Conservation (phyloP, 352 stramenopile genomes). For the Globisporangium polare region DNA sequence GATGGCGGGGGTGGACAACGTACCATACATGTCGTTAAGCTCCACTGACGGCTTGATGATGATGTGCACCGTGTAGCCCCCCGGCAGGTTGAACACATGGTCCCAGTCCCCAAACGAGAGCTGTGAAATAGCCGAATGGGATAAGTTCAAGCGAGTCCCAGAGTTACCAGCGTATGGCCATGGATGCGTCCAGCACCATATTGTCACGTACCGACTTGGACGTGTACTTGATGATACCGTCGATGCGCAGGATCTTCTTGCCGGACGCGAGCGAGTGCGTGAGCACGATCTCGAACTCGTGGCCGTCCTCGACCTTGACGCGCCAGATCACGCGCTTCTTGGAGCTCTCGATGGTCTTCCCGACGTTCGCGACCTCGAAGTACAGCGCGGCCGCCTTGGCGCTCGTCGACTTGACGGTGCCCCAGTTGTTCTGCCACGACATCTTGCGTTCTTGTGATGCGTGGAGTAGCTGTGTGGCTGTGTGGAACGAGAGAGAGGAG, state of each 20-base stretch:
- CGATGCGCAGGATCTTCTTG: constrained; percentile 77
- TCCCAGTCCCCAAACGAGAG: constrained; percentile 83
- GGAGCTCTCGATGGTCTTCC: constrained; percentile 81
- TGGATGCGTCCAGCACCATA: no score
- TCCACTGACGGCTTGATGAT: constrained; percentile 85
- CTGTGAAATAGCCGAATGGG: constrained; percentile 13
- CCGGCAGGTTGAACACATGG: constrained; percentile 80
- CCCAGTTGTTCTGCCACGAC: constrained; percentile 69
- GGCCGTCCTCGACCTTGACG: constrained; percentile 75
- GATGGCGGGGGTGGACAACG: constrained; percentile 4
- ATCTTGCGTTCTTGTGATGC: constrained; percentile 18
- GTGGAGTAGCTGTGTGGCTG: neutral
- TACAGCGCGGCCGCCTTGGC: constrained; percentile 71
- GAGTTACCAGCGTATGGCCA: no score
- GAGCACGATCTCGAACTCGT: constrained; percentile 81
- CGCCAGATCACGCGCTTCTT: constrained; percentile 85
- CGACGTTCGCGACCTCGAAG: constrained; percentile 78
- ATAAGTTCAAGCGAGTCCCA: neutral
- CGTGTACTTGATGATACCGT: constrained; percentile 80
- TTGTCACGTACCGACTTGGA: constrained; percentile 46
- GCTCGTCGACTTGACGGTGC: constrained; percentile 65
- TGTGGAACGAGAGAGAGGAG: no score
- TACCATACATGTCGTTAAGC: constrained; percentile 87
- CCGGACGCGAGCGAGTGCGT: constrained; percentile 77
- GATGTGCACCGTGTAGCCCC: constrained; percentile 75